Percentiles rank a stretch among this genome's conserved stretches.
Evolutionary conservation across 73 alveolate genomes (phyloP).

Genomic region (Halteria grandinella): DNA sequence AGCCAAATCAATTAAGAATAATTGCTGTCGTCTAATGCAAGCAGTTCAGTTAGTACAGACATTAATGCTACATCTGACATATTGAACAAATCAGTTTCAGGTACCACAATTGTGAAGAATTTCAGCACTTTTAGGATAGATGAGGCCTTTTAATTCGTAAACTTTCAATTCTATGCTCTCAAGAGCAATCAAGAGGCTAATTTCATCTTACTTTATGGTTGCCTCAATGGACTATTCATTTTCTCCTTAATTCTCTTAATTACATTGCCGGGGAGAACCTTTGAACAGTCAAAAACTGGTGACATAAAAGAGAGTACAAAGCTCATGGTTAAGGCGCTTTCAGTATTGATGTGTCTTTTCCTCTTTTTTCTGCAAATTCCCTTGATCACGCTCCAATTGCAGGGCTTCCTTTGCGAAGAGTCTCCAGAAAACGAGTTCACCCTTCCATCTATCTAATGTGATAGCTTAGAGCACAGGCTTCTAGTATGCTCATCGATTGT

Average conservation of each 20-base stretch:
- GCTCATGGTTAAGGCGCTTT: slow-evolving; percentile 1
- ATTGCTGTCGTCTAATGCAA: not conserved
- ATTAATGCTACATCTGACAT: not conserved
- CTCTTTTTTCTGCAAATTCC: slow-evolving; percentile 29
- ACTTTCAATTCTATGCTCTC: slow-evolving; percentile 5
- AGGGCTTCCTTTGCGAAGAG: slow-evolving; percentile 34
- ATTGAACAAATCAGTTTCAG: no score
- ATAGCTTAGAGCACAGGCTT: not conserved
- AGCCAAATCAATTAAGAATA: not conserved
- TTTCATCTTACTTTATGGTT: not conserved
- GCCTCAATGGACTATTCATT: not conserved
- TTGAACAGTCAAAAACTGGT: slow-evolving; percentile 2
- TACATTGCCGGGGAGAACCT: not conserved
- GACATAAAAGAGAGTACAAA: slow-evolving; percentile 23
- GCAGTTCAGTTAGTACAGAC: not conserved
- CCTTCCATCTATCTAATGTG: not conserved
- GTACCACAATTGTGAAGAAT: no score
- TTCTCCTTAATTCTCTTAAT: not conserved
- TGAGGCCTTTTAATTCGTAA: slow-evolving; percentile 3
- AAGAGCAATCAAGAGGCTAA: not conserved
- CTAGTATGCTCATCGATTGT: slow-evolving; percentile 3
- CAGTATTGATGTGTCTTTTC: slow-evolving; percentile 8
- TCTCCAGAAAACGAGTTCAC: not conserved
- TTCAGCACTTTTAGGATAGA: no score
- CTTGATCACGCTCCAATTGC: slow-evolving; percentile 13